Base-by-base conservation (phyloP, 1,284 basidiomycete genomes). In the Takashimella tepidaria region DNA sequence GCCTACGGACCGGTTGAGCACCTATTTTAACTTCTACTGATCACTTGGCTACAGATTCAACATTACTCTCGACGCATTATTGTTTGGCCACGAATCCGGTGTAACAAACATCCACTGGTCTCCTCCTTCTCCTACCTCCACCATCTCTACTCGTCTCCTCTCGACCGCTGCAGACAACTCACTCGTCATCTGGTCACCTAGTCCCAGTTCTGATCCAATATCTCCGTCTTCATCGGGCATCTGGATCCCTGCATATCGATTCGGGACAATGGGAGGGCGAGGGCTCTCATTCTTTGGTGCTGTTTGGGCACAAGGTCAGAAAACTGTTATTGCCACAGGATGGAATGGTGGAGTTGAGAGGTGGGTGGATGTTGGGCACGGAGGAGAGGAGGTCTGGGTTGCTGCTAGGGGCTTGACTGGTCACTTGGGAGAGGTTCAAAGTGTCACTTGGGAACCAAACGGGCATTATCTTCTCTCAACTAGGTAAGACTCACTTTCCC, bases 131-230 rank as follows among this genome's bases (percentile, higher is more conserved):
- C 1, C 31, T 26, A 48, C 27, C 6, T 60, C 61, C 52, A 3
- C 16, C 31, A 37, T 37, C 10, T 37, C 57, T 16, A 73, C 84
- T 0, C 83, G 83, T 0, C 80, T 97, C 4, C 79, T 96, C 10
- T 92, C 90, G 12, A 87, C 89, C 2, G 93, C 93, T 0, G 86
- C 88, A 0, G 92, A 97, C 74, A 92, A 92, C 37, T 96, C 92
- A 12, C 72, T 96, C 37, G 93, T 96, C 57, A 76, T 96, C 47
- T 98, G 92, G 92, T 85, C 87, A 1, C 89, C 89, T 1, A 84
- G 86, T 1, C 72, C 80, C 2, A 59, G 78, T 3, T 50, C 76
- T 21, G 60, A 74, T 11, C n/a, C n/a, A n/a, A n/a, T n/a, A n/a
- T 61, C 77, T 0, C 72, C 77, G 10, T 70, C 77, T 5, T 75